phyloP scores from a whole-genome alignment of 2,329 filamentous ascomycete genomes.

The Xylariaceae sp. region DNA sequence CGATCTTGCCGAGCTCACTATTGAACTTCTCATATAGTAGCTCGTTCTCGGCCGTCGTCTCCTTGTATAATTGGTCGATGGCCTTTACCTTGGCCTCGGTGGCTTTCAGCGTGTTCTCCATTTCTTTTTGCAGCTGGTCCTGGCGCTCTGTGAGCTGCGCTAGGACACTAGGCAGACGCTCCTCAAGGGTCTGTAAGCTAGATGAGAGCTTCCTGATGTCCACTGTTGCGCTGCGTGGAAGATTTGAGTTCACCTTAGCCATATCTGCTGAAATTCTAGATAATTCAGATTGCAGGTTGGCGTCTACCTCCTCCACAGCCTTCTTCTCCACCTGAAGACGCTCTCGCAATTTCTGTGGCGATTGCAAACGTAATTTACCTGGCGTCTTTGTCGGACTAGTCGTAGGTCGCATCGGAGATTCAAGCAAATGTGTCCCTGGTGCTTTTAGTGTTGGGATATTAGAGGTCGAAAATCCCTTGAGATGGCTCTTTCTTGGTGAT shows the following conservation, averaged over 20 bases:
- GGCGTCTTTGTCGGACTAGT: conserved; percentile 48
- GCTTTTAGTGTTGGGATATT: conserved; percentile 61
- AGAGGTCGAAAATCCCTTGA: conserved; percentile 58
- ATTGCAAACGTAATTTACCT: conserved; percentile 71
- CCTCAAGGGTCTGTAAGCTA: conserved; percentile 70
- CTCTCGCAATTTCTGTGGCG: conserved; percentile 79
- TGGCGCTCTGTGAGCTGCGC: conserved; percentile 67
- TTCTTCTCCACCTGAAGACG: conserved; percentile 83
- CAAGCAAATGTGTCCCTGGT: conserved; percentile 35
- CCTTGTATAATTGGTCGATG: conserved; percentile 87
- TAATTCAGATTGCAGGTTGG: conserved; percentile 74
- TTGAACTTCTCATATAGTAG: conserved; percentile 92
- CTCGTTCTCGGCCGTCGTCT: conserved; percentile 89
- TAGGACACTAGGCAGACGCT: conserved; percentile 65
- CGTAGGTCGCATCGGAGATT: conserved; percentile 39
- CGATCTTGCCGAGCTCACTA: conserved; percentile 82
- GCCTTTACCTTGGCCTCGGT: conserved; percentile 80
- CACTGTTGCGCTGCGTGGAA: conserved; percentile 44
- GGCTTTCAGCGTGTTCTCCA: conserved; percentile 73
- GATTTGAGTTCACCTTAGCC: conserved; percentile 58
- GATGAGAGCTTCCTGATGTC: conserved; percentile 58
- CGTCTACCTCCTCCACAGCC: conserved; percentile 72
- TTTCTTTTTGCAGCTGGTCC: conserved; percentile 69
- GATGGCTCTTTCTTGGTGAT: conserved; percentile 44
- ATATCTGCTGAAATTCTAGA: conserved; percentile 83